Conservation (phyloP, 352 stramenopile genomes). For the Elongisporangium anandrum region DNA sequence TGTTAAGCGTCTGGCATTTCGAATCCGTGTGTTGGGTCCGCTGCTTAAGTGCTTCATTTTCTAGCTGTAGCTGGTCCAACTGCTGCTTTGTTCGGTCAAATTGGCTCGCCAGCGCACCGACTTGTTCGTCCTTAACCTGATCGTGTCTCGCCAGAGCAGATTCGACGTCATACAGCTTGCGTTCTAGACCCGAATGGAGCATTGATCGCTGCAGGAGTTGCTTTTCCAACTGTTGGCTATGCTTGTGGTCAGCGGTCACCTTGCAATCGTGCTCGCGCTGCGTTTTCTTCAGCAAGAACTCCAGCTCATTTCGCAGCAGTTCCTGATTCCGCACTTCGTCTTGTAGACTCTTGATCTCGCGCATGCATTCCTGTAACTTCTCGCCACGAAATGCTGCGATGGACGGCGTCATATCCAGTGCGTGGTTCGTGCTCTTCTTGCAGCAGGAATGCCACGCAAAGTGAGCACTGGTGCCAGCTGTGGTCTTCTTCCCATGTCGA, state of each 20-base stretch:
- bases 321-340: slow-evolving; percentile 68
- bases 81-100: slow-evolving; percentile 19
- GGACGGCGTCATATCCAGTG: slow-evolving; percentile 64
- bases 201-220: slow-evolving; percentile 67
- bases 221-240: slow-evolving; percentile 70
- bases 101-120: slow-evolving; percentile 26
- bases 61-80: slow-evolving; percentile 28
- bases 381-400: slow-evolving; percentile 72
- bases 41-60: slow-evolving; percentile 27
- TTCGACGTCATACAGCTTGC: slow-evolving; percentile 74
- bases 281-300: slow-evolving; percentile 65
- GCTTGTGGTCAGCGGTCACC: slow-evolving; percentile 44
- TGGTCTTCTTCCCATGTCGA: slow-evolving; percentile 30
- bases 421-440: slow-evolving; percentile 67
- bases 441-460: slow-evolving; percentile 83
- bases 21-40: slow-evolving; percentile 21
- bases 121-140: slow-evolving; percentile 35
- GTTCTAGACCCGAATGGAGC: slow-evolving; percentile 54
- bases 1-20: slow-evolving; percentile 29
- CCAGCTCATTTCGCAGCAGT: slow-evolving; percentile 48
- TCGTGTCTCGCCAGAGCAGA: slow-evolving; percentile 48
- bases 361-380: slow-evolving; percentile 56
- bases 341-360: slow-evolving; percentile 40
- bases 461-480: slow-evolving; percentile 14
- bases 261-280: slow-evolving; percentile 76